Evolutionary conservation across 2,329 filamentous ascomycete genomes (phyloP).

Genomic region (Venturia nashicola): DNA sequence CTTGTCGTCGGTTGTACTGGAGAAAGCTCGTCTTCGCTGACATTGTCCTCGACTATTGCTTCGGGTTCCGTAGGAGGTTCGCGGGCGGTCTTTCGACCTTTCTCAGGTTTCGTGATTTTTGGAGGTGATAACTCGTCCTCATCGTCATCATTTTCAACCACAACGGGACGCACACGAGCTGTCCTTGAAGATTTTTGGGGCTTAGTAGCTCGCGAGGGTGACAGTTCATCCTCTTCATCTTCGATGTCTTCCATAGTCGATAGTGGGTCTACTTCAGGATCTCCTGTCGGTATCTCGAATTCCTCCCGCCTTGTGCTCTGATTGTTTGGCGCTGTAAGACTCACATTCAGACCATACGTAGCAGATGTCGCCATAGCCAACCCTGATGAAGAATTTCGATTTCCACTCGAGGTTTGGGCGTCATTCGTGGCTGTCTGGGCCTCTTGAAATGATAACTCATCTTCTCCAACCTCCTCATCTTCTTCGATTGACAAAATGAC

Average conservation of each 20-base stretch:
- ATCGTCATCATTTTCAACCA: neutral
- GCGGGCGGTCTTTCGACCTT: neutral
- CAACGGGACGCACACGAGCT: neutral
- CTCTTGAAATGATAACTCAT: neutral
- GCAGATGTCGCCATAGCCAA: neutral
- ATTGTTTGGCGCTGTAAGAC: neutral
- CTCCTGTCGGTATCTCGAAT: neutral
- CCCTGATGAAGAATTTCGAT: neutral
- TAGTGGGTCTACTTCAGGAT: neutral
- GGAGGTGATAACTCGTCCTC: slow-evolving; percentile 5
- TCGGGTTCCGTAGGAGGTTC: neutral
- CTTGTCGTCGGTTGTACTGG: neutral
- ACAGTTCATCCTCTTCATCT: slow-evolving; percentile 2
- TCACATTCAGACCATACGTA: neutral
- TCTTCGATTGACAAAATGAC: neutral
- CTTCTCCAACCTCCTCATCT: neutral
- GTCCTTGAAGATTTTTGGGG: neutral
- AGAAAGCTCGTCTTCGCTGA: slow-evolving; percentile 8
- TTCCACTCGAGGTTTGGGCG: neutral
- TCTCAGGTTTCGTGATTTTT: neutral
- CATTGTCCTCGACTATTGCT: neutral
- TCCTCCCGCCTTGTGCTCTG: slow-evolving; percentile 4
- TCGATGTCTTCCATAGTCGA: neutral
- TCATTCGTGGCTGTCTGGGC: neutral
- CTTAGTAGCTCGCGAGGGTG: neutral